phyloP scores from a whole-genome alignment of 2,329 filamentous ascomycete genomes.

The Penicillium paneum region DNA sequence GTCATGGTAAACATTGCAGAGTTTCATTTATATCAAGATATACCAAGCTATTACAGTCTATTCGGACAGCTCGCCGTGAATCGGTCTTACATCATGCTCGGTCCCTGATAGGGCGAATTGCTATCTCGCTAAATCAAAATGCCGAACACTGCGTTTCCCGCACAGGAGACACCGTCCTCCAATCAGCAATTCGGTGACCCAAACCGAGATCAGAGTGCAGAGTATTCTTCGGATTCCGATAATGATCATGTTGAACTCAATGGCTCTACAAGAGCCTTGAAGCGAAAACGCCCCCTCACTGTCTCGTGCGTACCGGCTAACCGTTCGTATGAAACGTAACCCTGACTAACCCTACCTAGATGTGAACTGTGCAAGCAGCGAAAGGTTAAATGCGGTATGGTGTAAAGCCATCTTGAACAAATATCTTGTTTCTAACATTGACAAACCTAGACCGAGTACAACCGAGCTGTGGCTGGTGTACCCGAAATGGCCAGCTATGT shows the following conservation, averaged over 20 bases:
- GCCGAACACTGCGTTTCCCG: constrained; percentile 31
- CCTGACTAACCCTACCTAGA: constrained; percentile 29
- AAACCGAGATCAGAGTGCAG: constrained; percentile 34
- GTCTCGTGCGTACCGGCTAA: constrained; percentile 35
- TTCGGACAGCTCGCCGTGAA: constrained; percentile 2
- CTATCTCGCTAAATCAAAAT: constrained; percentile 34
- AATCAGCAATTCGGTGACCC: constrained; percentile 21
- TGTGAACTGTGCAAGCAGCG: constrained; percentile 47
- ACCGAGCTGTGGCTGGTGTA: constrained; percentile 68
- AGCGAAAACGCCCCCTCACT: constrained; percentile 39
- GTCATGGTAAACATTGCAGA: constrained; percentile 1
- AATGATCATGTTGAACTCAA: constrained; percentile 29
- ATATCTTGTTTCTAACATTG: constrained; percentile 6
- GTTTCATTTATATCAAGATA: not conserved
- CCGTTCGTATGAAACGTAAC: not conserved
- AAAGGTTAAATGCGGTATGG: constrained; percentile 47
- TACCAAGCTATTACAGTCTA: not conserved
- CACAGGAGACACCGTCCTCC: constrained; percentile 23
- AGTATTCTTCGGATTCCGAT: constrained; percentile 39
- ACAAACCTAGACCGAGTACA: constrained; percentile 48
- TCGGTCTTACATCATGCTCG: constrained; percentile 18
- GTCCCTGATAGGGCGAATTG: constrained; percentile 19
- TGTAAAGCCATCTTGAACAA: not conserved
- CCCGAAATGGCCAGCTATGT: constrained; percentile 63
- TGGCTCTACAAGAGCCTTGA: constrained; percentile 31